These are phyloP conservation scores for Neospora caninum DNA, from an alignment of 169 alveolate genomes.

Conservation along the genomic window DNA sequence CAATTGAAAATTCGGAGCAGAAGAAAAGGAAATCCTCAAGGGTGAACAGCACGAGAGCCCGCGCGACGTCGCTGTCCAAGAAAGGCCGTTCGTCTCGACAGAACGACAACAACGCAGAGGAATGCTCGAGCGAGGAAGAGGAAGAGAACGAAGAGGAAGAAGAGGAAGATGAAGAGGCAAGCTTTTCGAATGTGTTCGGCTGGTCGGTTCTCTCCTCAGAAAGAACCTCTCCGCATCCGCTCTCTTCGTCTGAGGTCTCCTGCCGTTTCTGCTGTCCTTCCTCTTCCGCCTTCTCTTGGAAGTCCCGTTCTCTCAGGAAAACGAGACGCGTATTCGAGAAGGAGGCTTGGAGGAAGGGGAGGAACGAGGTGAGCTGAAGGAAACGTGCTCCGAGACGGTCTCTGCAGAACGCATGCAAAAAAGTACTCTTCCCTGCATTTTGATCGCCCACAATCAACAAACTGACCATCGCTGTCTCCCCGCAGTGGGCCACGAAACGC, in stretches of 20 bases:
- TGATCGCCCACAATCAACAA: constrained; percentile 66
- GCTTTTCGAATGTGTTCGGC: neutral
- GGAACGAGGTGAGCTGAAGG: constrained; percentile 48
- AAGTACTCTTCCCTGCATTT: constrained; percentile 69
- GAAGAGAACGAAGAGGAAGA: neutral
- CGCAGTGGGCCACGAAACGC: neutral
- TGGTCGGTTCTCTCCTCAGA: neutral
- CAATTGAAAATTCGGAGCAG: constrained; percentile 60
- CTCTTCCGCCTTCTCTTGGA: neutral
- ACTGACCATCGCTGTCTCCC: constrained; percentile 20
- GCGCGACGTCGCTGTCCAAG: constrained; percentile 70
- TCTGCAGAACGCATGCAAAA: constrained; percentile 44
- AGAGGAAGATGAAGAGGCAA: neutral
- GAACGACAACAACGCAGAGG: neutral
- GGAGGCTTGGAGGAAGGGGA: constrained; percentile 64
- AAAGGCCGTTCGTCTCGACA: constrained; percentile 68
- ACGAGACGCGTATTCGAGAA: constrained; percentile 51
- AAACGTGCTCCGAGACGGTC: neutral
- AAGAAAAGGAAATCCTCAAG: constrained; percentile 68
- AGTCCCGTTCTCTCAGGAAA: neutral
- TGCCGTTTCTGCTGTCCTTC: neutral
- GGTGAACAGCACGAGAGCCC: constrained; percentile 45
- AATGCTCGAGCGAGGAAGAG: neutral
- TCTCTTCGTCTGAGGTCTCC: neutral
- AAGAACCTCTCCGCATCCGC: neutral